Evolutionary conservation across 108 stramenopile species (phyloP).

Genomic region (Skeletonema marinoi): DNA sequence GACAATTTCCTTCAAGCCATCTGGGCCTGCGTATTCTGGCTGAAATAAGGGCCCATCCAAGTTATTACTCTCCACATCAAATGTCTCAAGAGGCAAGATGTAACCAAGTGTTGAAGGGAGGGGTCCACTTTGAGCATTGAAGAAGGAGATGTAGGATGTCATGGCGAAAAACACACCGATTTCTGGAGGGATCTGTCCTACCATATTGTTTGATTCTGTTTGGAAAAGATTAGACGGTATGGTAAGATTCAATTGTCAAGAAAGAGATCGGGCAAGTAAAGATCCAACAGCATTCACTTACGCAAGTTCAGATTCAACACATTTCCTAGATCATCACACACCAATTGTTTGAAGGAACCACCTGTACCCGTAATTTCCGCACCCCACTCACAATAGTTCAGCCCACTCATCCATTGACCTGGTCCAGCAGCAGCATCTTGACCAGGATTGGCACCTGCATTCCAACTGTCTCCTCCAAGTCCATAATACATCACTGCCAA

Average conservation of each 20-base stretch:
- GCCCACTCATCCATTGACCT: conserved; percentile 38
- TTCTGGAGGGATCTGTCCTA: conserved; percentile 60
- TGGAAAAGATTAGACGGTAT: not conserved
- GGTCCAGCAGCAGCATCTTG: conserved; percentile 14
- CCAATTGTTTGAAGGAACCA: conserved; percentile 33
- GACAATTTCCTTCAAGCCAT: conserved; percentile 36
- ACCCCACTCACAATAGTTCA: conserved; percentile 52
- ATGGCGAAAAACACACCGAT: conserved; percentile 48
- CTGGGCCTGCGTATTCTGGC: conserved; percentile 36
- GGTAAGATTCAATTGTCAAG: not conserved
- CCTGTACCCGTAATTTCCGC: conserved; percentile 6
- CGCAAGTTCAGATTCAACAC: conserved; percentile 50
- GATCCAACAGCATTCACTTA: conserved; percentile 15
- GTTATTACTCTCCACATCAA: conserved; percentile 47
- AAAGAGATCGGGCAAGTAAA: not conserved
- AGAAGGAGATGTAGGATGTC: conserved; percentile 48
- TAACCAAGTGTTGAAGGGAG: conserved; percentile 45
- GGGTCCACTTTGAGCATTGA: conserved; percentile 40
- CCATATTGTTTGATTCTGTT: conserved; percentile 58
- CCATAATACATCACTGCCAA: conserved; percentile 79
- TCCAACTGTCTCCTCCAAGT: conserved; percentile 70
- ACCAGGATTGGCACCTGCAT: conserved; percentile 45
- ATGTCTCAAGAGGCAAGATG: conserved; percentile 39
- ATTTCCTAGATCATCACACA: conserved; percentile 51
- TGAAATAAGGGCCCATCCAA: conserved; percentile 49